phyloP scores from a whole-genome alignment of 163 green algal species.

The Scenedesmus sp. region DNA sequence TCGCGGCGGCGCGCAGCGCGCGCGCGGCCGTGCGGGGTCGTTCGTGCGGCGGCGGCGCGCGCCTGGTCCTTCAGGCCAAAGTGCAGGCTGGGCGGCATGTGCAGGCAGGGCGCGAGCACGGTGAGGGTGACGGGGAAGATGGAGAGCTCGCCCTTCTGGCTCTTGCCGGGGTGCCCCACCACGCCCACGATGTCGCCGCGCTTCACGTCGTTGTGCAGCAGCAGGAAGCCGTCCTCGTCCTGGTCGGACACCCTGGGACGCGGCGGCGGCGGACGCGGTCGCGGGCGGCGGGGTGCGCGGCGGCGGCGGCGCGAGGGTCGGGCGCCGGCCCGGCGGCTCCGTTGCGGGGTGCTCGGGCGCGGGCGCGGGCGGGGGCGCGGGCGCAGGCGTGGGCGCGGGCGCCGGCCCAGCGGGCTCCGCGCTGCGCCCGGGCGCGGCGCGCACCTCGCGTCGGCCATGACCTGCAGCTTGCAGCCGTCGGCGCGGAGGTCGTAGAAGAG shows the following conservation, averaged over 20 bases:
- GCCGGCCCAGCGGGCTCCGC: too few relatives aligned
- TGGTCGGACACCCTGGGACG: conserved; percentile 72
- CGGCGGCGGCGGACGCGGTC: too few relatives aligned
- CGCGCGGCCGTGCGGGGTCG: too few relatives aligned
- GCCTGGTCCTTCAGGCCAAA: conserved; percentile 90
- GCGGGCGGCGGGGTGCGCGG: too few relatives aligned
- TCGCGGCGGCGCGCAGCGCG: too few relatives aligned
- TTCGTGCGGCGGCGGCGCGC: conserved; percentile 1
- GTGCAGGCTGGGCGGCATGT: conserved; percentile 92
- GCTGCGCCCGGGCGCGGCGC: too few relatives aligned
- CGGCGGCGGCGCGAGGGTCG: too few relatives aligned
- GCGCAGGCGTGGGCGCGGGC: too few relatives aligned
- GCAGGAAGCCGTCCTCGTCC: conserved; percentile 79
- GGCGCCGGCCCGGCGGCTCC: too few relatives aligned
- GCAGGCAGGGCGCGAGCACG: conserved; percentile 96
- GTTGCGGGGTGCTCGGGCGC: too few relatives aligned
- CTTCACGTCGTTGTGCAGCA: conserved; percentile 82
- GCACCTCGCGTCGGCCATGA: conserved; percentile 89
- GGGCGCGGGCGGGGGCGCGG: too few relatives aligned
- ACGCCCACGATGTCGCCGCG: conserved; percentile 98
- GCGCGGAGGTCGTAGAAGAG: conserved; percentile 94
- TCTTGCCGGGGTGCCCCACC: conserved; percentile 91
- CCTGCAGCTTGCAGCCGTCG: conserved; percentile 92
- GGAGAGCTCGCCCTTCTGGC: conserved; percentile 96
- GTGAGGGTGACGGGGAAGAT: conserved; percentile 87